Conservation (phyloP, 768 basidiomycete genomes). For the Cubamyces lactineus region DNA sequence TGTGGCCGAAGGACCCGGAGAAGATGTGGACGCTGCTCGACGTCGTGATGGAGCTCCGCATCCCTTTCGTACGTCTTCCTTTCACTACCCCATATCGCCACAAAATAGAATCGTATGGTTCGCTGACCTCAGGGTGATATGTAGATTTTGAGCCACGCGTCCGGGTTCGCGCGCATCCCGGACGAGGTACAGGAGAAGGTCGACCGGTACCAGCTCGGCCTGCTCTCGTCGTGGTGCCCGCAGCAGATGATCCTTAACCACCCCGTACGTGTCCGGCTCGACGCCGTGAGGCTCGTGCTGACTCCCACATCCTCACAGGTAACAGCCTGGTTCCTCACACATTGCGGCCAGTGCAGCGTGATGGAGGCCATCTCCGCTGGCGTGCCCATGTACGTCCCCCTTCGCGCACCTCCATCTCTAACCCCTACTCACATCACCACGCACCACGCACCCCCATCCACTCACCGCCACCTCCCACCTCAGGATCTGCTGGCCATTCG, state of each 20-base stretch:
- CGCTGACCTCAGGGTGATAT: neutral
- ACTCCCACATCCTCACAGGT: slow-evolving; percentile 1
- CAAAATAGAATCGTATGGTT: too few species aligned
- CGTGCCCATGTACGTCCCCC: slow-evolving; percentile 28
- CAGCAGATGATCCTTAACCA: slow-evolving; percentile 30
- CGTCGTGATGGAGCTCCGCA: slow-evolving; percentile 20
- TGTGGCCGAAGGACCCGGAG: slow-evolving; percentile 27
- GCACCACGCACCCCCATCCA: too few species aligned
- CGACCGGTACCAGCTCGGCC: slow-evolving; percentile 18
- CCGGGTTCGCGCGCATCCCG: slow-evolving; percentile 12
- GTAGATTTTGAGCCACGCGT: slow-evolving; percentile 28
- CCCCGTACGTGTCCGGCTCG: slow-evolving; percentile 13
- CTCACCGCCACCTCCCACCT: neutral
- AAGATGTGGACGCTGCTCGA: slow-evolving; percentile 28
- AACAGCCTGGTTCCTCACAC: slow-evolving; percentile 24
- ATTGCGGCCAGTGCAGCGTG: slow-evolving; percentile 25
- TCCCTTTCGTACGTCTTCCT: slow-evolving; percentile 25
- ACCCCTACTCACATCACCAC: neutral
- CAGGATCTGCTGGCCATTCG: slow-evolving; percentile 36
- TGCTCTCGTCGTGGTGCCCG: slow-evolving; percentile 28
- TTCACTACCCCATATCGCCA: too few species aligned
- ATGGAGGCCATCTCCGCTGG: slow-evolving; percentile 26
- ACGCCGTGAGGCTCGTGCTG: neutral
- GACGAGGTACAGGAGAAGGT: slow-evolving; percentile 17
- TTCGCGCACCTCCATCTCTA: neutral